Percentiles rank a stretch among this genome's conserved stretches.
Conservation (phyloP, 176 grass and related monocot genomes). For the Rhynchospora tenuis region DNA sequence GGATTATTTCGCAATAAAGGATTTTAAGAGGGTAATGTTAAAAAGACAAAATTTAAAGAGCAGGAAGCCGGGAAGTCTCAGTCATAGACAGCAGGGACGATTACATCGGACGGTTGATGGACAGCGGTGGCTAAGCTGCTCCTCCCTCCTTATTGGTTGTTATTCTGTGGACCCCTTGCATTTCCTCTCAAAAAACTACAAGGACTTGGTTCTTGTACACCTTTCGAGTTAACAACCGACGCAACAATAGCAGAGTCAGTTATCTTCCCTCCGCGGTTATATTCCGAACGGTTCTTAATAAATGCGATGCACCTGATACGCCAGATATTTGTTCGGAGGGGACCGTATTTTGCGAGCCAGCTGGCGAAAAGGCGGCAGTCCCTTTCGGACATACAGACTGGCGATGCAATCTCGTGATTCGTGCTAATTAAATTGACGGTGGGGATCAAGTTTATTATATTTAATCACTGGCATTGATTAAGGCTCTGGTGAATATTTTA, state of each 20-base stretch:
- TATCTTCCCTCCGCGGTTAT: too few relatives aligned
- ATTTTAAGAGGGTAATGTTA: background rate
- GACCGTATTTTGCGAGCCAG: background rate
- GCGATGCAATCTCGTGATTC: background rate
- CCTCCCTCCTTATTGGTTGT: background rate
- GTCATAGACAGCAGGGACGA: background rate
- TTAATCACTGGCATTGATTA: background rate
- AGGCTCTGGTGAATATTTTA: background rate
- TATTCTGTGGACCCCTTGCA: background rate
- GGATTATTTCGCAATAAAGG: background rate
- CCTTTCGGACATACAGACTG: background rate
- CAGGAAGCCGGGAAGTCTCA: conserved; percentile 1
- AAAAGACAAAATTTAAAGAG: background rate
- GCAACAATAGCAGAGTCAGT: background rate
- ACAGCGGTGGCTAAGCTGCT: background rate
- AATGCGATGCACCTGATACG: background rate
- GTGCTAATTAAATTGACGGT: background rate
- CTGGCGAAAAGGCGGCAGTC: conserved; percentile 6
- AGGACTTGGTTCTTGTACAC: background rate
- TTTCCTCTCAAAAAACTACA: background rate
- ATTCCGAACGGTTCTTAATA: background rate
- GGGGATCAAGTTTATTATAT: background rate
- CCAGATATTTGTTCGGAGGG: background rate
- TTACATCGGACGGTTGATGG: conserved; percentile 4
- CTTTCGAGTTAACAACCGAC: background rate